Evolutionary conservation across 2,329 filamentous ascomycete genomes (phyloP).

Genomic region (Aplosporella prunicola): DNA sequence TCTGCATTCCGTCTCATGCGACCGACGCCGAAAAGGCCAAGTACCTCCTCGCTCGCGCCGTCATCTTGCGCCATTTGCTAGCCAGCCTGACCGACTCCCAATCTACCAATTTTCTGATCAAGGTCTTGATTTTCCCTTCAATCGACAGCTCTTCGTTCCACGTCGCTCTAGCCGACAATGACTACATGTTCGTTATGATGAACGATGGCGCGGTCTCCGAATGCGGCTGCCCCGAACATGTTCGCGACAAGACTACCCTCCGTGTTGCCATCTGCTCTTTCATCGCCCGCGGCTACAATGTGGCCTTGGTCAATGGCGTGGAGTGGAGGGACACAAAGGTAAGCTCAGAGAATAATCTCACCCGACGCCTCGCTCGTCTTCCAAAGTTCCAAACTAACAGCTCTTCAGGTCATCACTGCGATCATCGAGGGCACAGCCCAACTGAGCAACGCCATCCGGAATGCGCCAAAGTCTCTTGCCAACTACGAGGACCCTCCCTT

Average conservation of each 20-base stretch:
- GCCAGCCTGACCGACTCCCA: constrained; percentile 31
- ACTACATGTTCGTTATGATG: constrained; percentile 58
- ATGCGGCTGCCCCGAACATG: neutral
- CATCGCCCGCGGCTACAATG: constrained; percentile 47
- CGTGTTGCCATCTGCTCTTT: constrained; percentile 41
- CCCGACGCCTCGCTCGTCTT: neutral
- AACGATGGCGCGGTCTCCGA: constrained; percentile 49
- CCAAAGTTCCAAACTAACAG: neutral
- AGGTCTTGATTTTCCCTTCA: constrained; percentile 40
- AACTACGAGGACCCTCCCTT: neutral
- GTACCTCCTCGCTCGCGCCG: constrained; percentile 52
- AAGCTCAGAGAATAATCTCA: neutral
- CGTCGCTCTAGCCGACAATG: constrained; percentile 44
- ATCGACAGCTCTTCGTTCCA: constrained; percentile 42
- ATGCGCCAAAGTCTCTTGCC: neutral
- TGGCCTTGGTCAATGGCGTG: constrained; percentile 54
- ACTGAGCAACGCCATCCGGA: neutral
- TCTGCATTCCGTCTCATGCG: constrained; percentile 45
- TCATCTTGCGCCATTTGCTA: constrained; percentile 55
- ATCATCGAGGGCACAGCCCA: neutral
- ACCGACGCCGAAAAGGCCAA: constrained; percentile 33
- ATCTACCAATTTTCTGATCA: constrained; percentile 34
- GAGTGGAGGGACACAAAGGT: constrained; percentile 57
- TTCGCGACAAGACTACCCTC: neutral
- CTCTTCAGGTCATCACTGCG: neutral